Percentiles rank a stretch among this genome's conserved stretches.
phyloP scores from a whole-genome alignment of 495 filamentous ascomycete genomes.

The Lasiosphaeriaceae sp. region DNA sequence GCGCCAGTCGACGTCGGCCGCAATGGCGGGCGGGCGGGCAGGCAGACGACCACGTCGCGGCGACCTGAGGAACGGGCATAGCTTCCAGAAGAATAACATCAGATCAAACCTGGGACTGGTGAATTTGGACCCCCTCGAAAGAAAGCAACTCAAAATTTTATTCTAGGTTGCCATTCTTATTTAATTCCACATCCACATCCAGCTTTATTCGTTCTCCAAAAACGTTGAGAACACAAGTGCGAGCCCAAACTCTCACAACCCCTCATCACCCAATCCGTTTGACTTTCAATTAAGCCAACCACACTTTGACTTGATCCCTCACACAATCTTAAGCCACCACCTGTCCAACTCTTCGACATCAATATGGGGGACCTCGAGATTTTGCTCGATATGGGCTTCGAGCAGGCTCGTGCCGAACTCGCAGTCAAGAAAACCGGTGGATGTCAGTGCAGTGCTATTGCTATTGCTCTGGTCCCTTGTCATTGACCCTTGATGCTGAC shows the following conservation, averaged over 20 bases:
- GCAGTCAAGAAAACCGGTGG: constrained; percentile 76
- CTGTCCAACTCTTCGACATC: not conserved
- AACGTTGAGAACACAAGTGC: too few species aligned
- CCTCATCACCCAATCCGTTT: too few species aligned
- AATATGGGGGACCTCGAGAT: constrained; percentile 73
- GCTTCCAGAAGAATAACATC: too few species aligned
- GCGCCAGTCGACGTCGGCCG: not conserved
- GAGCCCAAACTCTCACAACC: too few species aligned
- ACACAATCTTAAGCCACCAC: not conserved
- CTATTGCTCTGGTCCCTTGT: not conserved
- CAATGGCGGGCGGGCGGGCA: too few species aligned
- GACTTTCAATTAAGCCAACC: not conserved
- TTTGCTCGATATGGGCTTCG: constrained; percentile 94
- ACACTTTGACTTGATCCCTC: not conserved
- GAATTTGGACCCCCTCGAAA: not conserved
- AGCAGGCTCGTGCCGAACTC: constrained; percentile 70
- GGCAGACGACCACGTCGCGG: not conserved
- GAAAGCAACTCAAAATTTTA: not conserved
- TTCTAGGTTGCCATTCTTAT: not conserved
- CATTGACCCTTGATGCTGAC: constrained; percentile 9
- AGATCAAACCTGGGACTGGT: too few species aligned
- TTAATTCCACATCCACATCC: too few species aligned
- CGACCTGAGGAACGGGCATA: not conserved
- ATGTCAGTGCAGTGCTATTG: constrained; percentile 47
- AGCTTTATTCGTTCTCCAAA: too few species aligned